These are phyloP conservation scores for Euryodendron excelsum DNA, from an alignment of 148 eudicot genomes.

Conservation along the genomic window DNA sequence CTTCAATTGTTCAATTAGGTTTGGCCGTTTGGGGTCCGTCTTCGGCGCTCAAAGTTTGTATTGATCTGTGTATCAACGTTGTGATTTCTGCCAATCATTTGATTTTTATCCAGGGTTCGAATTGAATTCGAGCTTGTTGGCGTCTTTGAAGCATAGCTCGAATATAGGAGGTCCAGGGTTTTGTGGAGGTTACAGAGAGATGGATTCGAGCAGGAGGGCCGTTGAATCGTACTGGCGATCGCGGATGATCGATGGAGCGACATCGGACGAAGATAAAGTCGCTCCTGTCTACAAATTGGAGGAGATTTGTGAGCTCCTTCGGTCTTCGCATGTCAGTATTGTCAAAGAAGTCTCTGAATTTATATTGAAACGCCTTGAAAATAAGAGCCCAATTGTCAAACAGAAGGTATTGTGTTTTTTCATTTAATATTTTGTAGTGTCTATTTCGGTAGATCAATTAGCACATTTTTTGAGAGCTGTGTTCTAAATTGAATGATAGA, in stretches of 20 bases:
- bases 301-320: constrained; percentile 80
- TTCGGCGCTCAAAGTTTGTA: background rate
- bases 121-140: background rate
- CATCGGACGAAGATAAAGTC: constrained; percentile 90
- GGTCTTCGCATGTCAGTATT: constrained; percentile 61
- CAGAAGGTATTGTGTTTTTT: constrained; percentile 55
- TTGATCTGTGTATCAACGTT: background rate
- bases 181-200: background rate
- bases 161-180: background rate
- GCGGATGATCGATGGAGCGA: constrained; percentile 82
- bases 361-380: constrained; percentile 75
- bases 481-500: background rate
- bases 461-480: background rate
- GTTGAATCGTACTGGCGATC: constrained; percentile 97
- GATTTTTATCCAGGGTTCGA: too few relatives aligned
- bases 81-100: background rate
- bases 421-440: background rate
- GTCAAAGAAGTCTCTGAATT: constrained; percentile 85
- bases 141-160: background rate
- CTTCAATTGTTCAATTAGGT: background rate
- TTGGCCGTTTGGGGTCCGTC: background rate
- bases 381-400: constrained; percentile 83
- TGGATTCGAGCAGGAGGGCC: constrained; percentile 97
- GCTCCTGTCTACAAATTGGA: constrained; percentile 92
- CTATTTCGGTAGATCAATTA: background rate